Evolutionary conservation across 345 rosid species (phyloP).

Genomic region (Salix koriyanagi): DNA sequence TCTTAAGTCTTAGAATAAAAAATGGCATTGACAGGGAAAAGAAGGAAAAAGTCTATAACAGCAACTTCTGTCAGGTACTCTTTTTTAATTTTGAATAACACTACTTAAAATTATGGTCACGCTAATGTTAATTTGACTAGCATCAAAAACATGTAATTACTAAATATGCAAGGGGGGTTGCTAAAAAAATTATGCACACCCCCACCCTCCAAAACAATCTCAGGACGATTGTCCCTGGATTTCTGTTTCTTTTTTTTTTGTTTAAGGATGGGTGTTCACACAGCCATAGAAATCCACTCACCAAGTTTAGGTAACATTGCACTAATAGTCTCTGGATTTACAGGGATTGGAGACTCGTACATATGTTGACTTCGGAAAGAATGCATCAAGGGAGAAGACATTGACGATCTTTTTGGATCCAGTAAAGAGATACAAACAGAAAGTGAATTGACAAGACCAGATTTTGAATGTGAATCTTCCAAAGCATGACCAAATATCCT

Average conservation of each 20-base stretch:
- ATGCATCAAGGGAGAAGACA: constrained; percentile 64
- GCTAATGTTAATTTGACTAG: neutral
- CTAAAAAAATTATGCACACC: neutral
- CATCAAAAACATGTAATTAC: neutral
- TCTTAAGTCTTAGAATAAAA: constrained; percentile 2
- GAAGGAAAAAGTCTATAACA: neutral
- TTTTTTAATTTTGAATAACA: neutral
- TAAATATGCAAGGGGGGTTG: neutral
- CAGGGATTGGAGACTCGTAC: constrained; percentile 68
- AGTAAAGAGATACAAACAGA: constrained; percentile 92
- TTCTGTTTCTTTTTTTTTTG: neutral
- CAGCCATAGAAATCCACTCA: constrained; percentile 30
- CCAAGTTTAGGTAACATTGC: constrained; percentile 98
- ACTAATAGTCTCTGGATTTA: constrained; percentile 70
- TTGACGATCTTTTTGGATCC: constrained; percentile 84
- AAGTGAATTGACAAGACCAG: constrained; percentile 86
- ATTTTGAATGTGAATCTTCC: constrained; percentile 86
- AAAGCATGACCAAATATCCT: constrained; percentile 90
- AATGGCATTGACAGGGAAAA: neutral
- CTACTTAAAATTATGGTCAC: neutral
- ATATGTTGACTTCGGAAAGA: constrained; percentile 77
- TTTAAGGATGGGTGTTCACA: neutral
- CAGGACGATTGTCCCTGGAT: neutral
- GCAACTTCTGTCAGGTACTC: neutral
- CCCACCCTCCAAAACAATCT: neutral